Evolutionary conservation across 257 asterid genomes (phyloP), one percentile per base, ranked within the genome.

Genomic region (Gynochthodes officinalis): DNA sequence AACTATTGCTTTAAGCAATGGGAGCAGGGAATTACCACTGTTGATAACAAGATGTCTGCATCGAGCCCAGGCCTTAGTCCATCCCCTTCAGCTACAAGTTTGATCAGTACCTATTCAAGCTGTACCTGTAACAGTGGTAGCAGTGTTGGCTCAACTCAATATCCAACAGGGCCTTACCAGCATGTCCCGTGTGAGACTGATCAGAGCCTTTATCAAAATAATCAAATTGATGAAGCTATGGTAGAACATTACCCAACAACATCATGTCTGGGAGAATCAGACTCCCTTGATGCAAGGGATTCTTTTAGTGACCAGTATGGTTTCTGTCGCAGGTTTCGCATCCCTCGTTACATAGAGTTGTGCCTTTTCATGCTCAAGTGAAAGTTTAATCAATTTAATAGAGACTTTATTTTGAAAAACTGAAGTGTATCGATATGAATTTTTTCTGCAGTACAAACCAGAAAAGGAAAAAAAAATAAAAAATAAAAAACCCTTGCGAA

Each of bases 1-100:
- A 89, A 86, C 80, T 87, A 75, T 80, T 89, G 96, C 82, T 87
- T 86, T 82, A 89, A 83, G 84, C 89, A 86, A 77, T 86, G 93
- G 93, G 82, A 84, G 79, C 85, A 79, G 74, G 83, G 82, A 44
- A 65, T 77, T 18, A 79, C 77, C 28, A 32, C 78, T 21, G 80
- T 78, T 81, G 86, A 82, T 77, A 80, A 55, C 54, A 66, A 80
- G 66, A 63, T 74, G 76, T 39, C 73, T 63, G 84, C 82, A 23
- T 80, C 84, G 37, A 83, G 86, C 68, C 84, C 88, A 49, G 77
- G 79, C 32, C 81, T 87, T 33, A 83, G 89, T 80, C 82, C 81
- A 7, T 86, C 95, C 70, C 86, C 92, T 32, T 90, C 96, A 16
- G 74, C 84, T 50, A 82, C 90, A 21, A 90, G 96, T 85, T 82